Base-by-base conservation (phyloP, 495 filamentous ascomycete species). In the Talaromyces trachyspermus region DNA sequence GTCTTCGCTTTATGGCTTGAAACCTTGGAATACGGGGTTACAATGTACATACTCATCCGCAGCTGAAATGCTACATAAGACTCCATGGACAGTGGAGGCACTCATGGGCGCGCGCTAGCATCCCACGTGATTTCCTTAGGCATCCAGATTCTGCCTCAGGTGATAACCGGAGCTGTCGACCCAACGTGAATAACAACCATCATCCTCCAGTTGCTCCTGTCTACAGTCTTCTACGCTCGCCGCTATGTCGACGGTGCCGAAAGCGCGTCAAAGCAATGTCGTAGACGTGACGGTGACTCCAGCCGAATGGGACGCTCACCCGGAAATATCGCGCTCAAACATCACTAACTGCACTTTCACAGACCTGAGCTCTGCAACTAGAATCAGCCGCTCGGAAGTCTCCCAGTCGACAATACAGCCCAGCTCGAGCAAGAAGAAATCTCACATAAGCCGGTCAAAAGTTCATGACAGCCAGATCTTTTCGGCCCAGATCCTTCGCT, bases 321-420 rank as follows among this genome's bases (percentile, higher is more conserved):
- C 55, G 15, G 32, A 36, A 5, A 50, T 63, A 38, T 37, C 35
- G 11, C 55, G 53, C 43, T 63, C 55, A 9, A 46, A 42, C 8
- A 51, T 63, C 43, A 48, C 4, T 10, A 33, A 50, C 11, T 52
- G 51, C 41, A 48, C 42, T 24, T 51, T 63, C 33, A 45, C 27
- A 12, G 49, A 52, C 46, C 54, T 60, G 24, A 45, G 36, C 23
- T 18, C 50, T 9, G 23, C 50, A 1, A 52, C 51, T 29, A 44
- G 33, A 8, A 58, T 62, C 29, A 38, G 20, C 15, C 52, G 52
- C 4, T 41, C 38, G 2, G 41, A 18, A 2, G 19, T 53, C 5
- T 46, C 44, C 1, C 12, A 46, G 10, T 25, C 44, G 15, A 15
- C 19, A 1, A 15, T 46, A 12, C 26, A n/a, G 19, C 1, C 11